Evolutionary conservation across 2,329 filamentous ascomycete species (phyloP), one percentile per base, ranked within the genome.

Genomic region (Colletotrichum lupini): DNA sequence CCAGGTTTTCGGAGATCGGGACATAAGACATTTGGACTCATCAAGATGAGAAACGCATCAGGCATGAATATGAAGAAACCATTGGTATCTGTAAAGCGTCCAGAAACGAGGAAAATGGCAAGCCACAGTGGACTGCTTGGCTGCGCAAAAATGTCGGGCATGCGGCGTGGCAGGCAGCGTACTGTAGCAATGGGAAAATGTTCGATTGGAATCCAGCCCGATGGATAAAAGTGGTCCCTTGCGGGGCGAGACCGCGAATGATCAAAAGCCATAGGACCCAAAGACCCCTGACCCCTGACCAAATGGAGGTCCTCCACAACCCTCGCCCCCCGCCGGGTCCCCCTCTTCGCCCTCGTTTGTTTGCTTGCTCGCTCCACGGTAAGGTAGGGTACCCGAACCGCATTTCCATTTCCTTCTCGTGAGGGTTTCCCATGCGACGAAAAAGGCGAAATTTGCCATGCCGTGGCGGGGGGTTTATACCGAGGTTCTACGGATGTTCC

Each of bases 381-480:
- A 64, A 30, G 28, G 28, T n/a, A 64, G 46, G 28, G 28, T n/a
- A 64, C 61, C 30, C 61, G 46, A 64, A 24, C 49, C 61, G 49
- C 28, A 37, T 55, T 55, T 30, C 16, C 46, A 12, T 55, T 35
- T n/a, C 7, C 46, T 22, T 46, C 16, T 26, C 11, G n/a, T 53
- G 16, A 46, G 52, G 9, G 28, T 19, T 35, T 26, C 30, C 19
- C 28, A 26, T 49, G 28, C 16, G 11, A 22, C n/a, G 2, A 19
- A 19, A 19, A 37, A 64, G 24, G 30, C 14, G n/a, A n/a, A 6
- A 35, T 55, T 64, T 8, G 49, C 61, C 49, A 53, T 9, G 19
- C n/a, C 16, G 28, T 55, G 61, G 53, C 49, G 61, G 16, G 9
- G 61, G 30, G 14, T 2, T 49, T 11, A 11, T 19, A n/a, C 4